Evolutionary conservation across 192 early-diverging fungal genomes (phyloP).

Genomic region (Rhizoclosmatium globosum): DNA sequence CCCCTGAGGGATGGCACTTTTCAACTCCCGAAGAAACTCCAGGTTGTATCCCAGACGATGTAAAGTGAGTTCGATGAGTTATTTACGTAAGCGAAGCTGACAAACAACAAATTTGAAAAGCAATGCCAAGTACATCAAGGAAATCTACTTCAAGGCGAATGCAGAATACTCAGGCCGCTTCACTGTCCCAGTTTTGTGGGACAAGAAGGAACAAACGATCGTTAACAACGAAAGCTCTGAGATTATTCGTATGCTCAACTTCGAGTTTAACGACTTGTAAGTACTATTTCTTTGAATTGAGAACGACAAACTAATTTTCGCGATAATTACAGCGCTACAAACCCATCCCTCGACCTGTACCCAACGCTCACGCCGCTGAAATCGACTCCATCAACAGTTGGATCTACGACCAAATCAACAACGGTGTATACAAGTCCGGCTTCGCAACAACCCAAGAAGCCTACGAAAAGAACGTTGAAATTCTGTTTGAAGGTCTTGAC

Average conservation of each 20-base stretch:
- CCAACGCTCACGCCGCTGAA: slow-evolving; percentile 75
- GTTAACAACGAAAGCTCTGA: slow-evolving; percentile 96
- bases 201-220: slow-evolving; percentile 91
- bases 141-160: slow-evolving; percentile 93
- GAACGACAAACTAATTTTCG: slow-evolving; percentile 18
- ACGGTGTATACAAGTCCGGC: slow-evolving; percentile 94
- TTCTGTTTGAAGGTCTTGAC: slow-evolving; percentile 82
- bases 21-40: slow-evolving; percentile 73
- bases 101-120: slow-evolving; percentile 7
- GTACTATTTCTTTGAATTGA: background rate
- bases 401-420: slow-evolving; percentile 95
- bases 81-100: background rate
- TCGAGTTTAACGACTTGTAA: slow-evolving; percentile 81
- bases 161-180: slow-evolving; percentile 58
- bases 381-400: slow-evolving; percentile 92
- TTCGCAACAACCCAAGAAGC: slow-evolving; percentile 89
- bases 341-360: slow-evolving; percentile 60
- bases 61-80: slow-evolving; percentile 53
- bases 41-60: slow-evolving; percentile 78
- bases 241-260: slow-evolving; percentile 93
- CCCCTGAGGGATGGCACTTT: slow-evolving; percentile 84
- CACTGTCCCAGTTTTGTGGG: slow-evolving; percentile 98
- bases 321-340: slow-evolving; percentile 40
- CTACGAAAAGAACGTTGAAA: slow-evolving; percentile 78
- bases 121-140: slow-evolving; percentile 76